Evolutionary conservation across 2,329 filamentous ascomycete species (phyloP), one percentile per base, ranked within the genome.

Genomic region (Pseudopyricularia javanii): DNA sequence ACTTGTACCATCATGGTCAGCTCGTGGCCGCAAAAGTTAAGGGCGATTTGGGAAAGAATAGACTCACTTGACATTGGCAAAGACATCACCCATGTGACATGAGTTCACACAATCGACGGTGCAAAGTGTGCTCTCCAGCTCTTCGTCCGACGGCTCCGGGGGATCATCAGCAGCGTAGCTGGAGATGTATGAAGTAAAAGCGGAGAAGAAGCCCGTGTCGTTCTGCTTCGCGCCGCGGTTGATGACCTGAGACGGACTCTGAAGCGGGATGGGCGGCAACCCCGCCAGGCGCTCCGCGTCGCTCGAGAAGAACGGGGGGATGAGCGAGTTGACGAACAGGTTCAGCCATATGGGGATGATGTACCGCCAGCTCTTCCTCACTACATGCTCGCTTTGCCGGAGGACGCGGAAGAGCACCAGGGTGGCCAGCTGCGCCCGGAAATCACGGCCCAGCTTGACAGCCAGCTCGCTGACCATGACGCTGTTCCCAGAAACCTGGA

Each of bases 381-480:
- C 83, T 4, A 88, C 76, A 49, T 76, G 72, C 68, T 97, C 93
- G 60, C 88, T 94, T 40, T 88, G 88, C 53, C 85, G 86, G 52
- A 97, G 81, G 22, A 98, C 87, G 37, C 90, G 82, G 76, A 98
- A 98, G 28, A 98, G 74, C n/a, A 98, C 88, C 51, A 97, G 82
- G 7, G 89, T 95, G 7, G 93, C 91, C 53, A 98, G 74, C 65
- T 98, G 91, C 35, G 91, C 91, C 63, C 91, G 85, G 68, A 94
- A 91, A 66, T 98, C 89, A 59, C 91, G 79, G 40, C 93, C 93
- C 63, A 98, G 89, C 64, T 94, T 91, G 55, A 98, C 93, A 47
- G 94, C 91, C 57, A 96, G 82, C 72, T 97, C 91, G 65, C 91
- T 97, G 59, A 98, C 94, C 93, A 98, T 98, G 54, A 98, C 89